A percentile compares a stretch with the other conserved stretches of the same genome.
These are phyloP conservation scores for Backusella mclennaniae DNA, from an alignment of 192 early-diverging fungal genomes.

Conservation along the genomic window DNA sequence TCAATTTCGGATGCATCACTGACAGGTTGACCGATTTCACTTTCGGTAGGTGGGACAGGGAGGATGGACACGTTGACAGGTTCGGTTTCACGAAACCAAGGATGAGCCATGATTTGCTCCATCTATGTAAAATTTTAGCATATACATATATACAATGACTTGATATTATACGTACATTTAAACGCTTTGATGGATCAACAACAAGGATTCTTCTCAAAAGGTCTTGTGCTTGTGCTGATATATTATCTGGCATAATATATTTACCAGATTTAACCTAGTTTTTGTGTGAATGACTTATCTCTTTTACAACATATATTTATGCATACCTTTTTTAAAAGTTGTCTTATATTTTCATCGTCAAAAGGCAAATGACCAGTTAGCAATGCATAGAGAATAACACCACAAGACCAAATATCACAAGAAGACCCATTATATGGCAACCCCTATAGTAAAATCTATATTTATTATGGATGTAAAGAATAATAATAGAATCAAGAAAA, in stretches of 20 bases:
- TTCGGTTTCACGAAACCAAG: conserved; percentile 45
- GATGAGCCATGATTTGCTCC: conserved; percentile 48
- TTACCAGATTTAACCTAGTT: conserved; percentile 45
- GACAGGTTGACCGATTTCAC: conserved; percentile 34
- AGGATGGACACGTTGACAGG: conserved; percentile 24
- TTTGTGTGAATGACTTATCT: neutral
- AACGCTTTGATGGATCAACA: conserved; percentile 42
- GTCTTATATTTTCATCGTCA: conserved; percentile 74
- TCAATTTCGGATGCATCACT: conserved; percentile 29
- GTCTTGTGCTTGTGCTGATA: conserved; percentile 44
- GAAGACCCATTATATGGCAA: conserved; percentile 62
- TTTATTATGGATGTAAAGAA: neutral
- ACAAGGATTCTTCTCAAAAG: conserved; percentile 47
- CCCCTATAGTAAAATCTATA: conserved; percentile 35
- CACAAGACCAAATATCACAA: conserved; percentile 77
- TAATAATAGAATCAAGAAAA: conserved; percentile 1
- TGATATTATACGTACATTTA: conserved; percentile 33
- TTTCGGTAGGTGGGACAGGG: conserved; percentile 32
- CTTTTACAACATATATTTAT: neutral
- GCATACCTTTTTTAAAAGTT: conserved; percentile 58
- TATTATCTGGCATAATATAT: conserved; percentile 50
- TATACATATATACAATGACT: neutral
- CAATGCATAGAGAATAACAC: conserved; percentile 70
- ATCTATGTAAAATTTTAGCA: conserved; percentile 28
- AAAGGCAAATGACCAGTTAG: conserved; percentile 74